Base-by-base conservation (phyloP, 176 grass and related monocot species). In the Tuctoria greenei region DNA sequence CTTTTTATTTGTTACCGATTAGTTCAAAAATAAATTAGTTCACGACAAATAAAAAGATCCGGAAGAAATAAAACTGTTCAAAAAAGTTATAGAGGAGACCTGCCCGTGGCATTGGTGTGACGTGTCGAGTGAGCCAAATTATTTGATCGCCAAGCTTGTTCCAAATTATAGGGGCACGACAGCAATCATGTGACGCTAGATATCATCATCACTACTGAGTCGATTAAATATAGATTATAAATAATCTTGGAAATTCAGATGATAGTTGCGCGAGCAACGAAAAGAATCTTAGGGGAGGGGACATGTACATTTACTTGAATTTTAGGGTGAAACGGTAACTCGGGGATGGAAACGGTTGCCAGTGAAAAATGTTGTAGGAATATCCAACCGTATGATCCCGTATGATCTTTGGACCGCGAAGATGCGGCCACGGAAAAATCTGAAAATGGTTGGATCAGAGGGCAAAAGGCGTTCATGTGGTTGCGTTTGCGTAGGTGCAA, bases 391-490 rank as follows among this genome's bases (percentile, higher is more conserved):
- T 43, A 75, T 74, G 28, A 74, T 18, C 26, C 13, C 3, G 43
- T 43, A 75, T 74, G 28, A 74, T 18, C 26, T 15, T 12, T n/a
- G 16, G 38, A 21, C 23, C 15, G 35, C 1, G 7, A 49, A 31
- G 73, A 28, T 78, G 46, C 36, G 42, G 10, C 23, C 15, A 10
- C 13, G 23, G 69, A 67, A 68, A 31, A 79, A 70, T 79, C 75
- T 58, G 55, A 55, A 7, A 69, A 84, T 88, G 86, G 63, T 83
- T 88, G 80, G 75, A 74, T 74, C 71, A 56, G 64, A 70, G 60
- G 9, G 23, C 16, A 15, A 18, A 59, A 0, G 11, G 25, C 2
- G 15, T 1, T 75, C 76, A 34, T 80, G 81, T 88, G 86, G 86
- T 1, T 58, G 76, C 49, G 81, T 80, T 1, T 58, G 76, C 49